Base-by-base conservation (phyloP, 371 early-diverging fungal genomes). In the Rhizopus delemar region DNA sequence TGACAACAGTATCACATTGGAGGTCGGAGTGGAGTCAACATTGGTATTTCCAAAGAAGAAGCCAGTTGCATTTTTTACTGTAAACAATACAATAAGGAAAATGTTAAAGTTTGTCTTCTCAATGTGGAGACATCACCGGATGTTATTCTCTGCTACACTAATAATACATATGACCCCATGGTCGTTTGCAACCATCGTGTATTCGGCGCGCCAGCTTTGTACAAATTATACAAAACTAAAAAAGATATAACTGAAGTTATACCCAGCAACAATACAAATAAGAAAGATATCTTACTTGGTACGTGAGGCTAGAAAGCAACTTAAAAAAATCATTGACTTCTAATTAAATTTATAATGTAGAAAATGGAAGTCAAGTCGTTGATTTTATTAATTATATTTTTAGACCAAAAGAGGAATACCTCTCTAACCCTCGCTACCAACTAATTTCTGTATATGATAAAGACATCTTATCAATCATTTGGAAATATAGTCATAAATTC, bases 161-260 rank as follows among this genome's bases (percentile, higher is more conserved):
- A 56, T 36, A 56, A 56, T 56, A 36, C 56, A 41, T 46, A 41
- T 46, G 56, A 56, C 29, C 56, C 54, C 28, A 32, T 54, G 43
- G 3, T 43, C 43, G 43, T 54, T 54, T 54, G 59, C 45, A 58
- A 34, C 12, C 34, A 4, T 15, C 45, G 59, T 43, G 34, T 51
- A 51, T 50, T 51, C 51, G 59, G 59, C 45, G 28, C 59, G 31
- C 51, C 51, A 33, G 34, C 6, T 46, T 46, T 33, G 3, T 58
- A 51, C 59, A 58, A 58, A 43, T 29, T 58, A 33, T 51, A 58
- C 51, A 58, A 58, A 58, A 32, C 51, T 41, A 58, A 58, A 58
- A 11, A 35, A 58, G 52, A 51, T 45, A 46, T 15, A 15, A 13
- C 43, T 43, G 43, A 13, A 43, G 43, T 43, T 43, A n/a, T 13